phyloP scores from a whole-genome alignment of 441 rosid genomes.

The Eruca vesicaria region DNA sequence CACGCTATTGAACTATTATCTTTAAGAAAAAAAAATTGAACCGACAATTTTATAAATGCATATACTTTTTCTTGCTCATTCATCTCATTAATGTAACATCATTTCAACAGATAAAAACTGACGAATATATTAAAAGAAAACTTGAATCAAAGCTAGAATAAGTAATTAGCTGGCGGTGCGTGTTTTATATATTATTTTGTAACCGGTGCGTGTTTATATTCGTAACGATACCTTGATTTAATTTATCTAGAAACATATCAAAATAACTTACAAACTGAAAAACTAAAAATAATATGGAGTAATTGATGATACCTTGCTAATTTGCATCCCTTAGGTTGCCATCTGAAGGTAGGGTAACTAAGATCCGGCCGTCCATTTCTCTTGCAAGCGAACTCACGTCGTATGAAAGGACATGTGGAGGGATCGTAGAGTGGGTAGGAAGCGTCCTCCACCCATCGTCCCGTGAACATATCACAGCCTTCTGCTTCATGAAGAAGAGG shows the following conservation, averaged over 20 bases:
- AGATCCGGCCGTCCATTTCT: slow-evolving; percentile 84
- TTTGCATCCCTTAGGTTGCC: slow-evolving; percentile 73
- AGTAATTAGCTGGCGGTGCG: neutral
- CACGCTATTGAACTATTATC: neutral
- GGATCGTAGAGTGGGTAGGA: slow-evolving; percentile 63
- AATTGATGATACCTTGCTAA: slow-evolving; percentile 45
- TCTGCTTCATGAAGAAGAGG: slow-evolving; percentile 16
- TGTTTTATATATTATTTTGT: too few relatives aligned
- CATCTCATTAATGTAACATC: neutral
- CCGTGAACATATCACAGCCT: slow-evolving; percentile 56
- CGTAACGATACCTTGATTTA: neutral
- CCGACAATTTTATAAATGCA: neutral
- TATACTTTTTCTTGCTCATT: neutral
- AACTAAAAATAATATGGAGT: neutral
- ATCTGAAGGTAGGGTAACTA: slow-evolving; percentile 54
- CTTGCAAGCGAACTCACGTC: slow-evolving; percentile 70
- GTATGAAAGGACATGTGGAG: slow-evolving; percentile 67
- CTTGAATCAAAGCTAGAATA: neutral
- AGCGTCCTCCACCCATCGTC: slow-evolving; percentile 65
- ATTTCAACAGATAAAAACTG: slow-evolving; percentile 4
- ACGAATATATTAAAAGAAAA: neutral
- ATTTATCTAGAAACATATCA: neutral
- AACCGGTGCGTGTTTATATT: neutral
- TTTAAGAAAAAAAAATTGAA: neutral
- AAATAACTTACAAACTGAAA: neutral